Base-by-base conservation (phyloP, 2,329 filamentous ascomycete species). In the Colletotrichum sp. region DNA sequence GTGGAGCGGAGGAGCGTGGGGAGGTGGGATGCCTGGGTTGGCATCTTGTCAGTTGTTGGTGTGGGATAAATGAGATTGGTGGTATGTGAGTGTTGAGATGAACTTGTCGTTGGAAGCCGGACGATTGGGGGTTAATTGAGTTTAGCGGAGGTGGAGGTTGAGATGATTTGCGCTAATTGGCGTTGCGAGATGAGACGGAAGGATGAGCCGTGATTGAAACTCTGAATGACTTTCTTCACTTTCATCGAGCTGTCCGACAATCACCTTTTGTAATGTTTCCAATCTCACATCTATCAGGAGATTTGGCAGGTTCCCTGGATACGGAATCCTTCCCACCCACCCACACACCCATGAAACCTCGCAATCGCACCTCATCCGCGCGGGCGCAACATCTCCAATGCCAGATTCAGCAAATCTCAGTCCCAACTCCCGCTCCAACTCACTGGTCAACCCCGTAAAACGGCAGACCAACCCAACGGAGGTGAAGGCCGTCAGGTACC, bases 21-120 rank as follows among this genome's bases (percentile, higher is more conserved):
- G 64, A 82, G 79, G 71, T 82, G 80, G 63, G 68, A 72, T 36
- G 72, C 77, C 72, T 77, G 70, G 26, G 75, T 36, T 28, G 76
- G 30, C 16, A 12, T 65, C 44, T 52, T 28, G 64, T 22, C 12
- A 13, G 10, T 59, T 30, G 28, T 30, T 9, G 28, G 8, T 30
- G 28, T 30, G 28, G 8, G 28, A 30, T 30, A 3, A 9, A 30
- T 30, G 28, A 30, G 28, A 30, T 30, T 8, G 28, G 28, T 30
- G 28, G 28, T 30, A 8, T 30, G 28, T 30, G 28, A 9, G 28
- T 30, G 22, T 18, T 59, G 55, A 26, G 55, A 59, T 24, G 55
- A 48, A 22, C 44, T 30, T 30, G 28, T 30, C 28, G 28, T 30
- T 30, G 28, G 28, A 30, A 30, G 28, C 28, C 28, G 9, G 28